Evolutionary conservation across 768 basidiomycete species (phyloP), one percentile per base, ranked within the genome.

Genomic region (Postia placenta): DNA sequence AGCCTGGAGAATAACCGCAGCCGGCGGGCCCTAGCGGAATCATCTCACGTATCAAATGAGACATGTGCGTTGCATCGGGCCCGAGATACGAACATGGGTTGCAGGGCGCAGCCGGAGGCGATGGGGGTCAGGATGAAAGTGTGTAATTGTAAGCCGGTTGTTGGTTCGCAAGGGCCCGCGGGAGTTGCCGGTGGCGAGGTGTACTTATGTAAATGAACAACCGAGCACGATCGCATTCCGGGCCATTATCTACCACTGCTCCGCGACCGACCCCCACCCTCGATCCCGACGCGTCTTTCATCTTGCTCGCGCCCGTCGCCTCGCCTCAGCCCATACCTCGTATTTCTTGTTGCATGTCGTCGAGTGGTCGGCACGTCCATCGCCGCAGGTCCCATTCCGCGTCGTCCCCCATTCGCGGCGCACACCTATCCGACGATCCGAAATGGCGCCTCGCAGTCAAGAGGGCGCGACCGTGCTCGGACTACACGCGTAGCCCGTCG

Each of bases 301-400:
- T 33, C 30, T 33, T 33, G 7, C 38, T 45, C 19, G 28, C 33
- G n/a, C 20, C 35, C 43, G 30, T 41, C 44, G 22, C 27, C 49
- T 36, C 50, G 5, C 39, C 38, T 30, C n/a, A n/a, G 15, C 56
- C 42, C 42, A 20, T 37, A 48, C 51, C 25, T 4, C 25, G 52
- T 33, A 33, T 15, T 33, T 33, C n/a, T n/a, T n/a, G n/a, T n/a
- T 61, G 56, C 45, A 64, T 71, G 70, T 66, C 69, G 37, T 72
- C 70, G 45, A 50, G 64, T 37, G 62, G 63, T 48, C 53, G 61
- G 40, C 55, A 62, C 43, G 66, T 61, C 52, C 68, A 71, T 56
- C 77, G 78, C 45, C 72, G 74, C 33, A 66, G 80, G 58, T 81
- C 82, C 20, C 78, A 76, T 49, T 81, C 82, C 25, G 69, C 73